Conservation (phyloP, 192 early-diverging fungal species). For the Umbelopsis isabellina region DNA sequence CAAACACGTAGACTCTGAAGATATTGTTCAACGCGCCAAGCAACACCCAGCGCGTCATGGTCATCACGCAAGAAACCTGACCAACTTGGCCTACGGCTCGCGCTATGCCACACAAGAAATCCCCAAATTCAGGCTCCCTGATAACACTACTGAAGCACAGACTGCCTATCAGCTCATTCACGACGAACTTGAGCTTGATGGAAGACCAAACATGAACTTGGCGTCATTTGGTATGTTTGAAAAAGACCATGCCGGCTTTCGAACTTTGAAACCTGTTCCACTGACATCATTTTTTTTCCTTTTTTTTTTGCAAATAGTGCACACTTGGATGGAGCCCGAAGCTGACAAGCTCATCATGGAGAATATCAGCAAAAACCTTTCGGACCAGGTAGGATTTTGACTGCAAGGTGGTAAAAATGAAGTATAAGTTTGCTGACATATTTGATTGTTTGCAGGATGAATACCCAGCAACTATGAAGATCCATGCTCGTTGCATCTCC, state of each 20-base stretch:
- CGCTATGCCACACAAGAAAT: constrained; percentile 49
- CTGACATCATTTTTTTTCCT: background rate
- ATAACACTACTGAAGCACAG: constrained; percentile 48
- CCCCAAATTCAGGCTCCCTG: constrained; percentile 45
- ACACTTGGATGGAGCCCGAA: constrained; percentile 77
- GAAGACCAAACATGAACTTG: constrained; percentile 62
- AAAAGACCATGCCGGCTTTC: background rate
- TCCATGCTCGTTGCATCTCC: constrained; percentile 69
- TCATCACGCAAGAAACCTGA: background rate
- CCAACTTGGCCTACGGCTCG: constrained; percentile 47
- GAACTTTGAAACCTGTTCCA: background rate
- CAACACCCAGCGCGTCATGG: background rate
- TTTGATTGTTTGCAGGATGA: constrained; percentile 46
- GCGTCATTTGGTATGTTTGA: constrained; percentile 48
- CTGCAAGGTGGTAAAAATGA: background rate
- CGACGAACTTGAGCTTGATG: constrained; percentile 71
- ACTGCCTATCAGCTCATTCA: constrained; percentile 75
- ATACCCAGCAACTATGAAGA: constrained; percentile 66
- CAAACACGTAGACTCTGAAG: constrained; percentile 41
- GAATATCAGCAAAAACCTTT: constrained; percentile 69
- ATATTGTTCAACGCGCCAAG: constrained; percentile 25
- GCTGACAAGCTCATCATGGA: constrained; percentile 68
- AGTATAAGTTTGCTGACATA: background rate
- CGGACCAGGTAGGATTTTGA: constrained; percentile 40
- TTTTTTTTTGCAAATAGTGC: constrained; percentile 37